These are phyloP conservation scores for Halenospora varia DNA, from an alignment of 495 filamentous ascomycete species.

Conservation along the genomic window DNA sequence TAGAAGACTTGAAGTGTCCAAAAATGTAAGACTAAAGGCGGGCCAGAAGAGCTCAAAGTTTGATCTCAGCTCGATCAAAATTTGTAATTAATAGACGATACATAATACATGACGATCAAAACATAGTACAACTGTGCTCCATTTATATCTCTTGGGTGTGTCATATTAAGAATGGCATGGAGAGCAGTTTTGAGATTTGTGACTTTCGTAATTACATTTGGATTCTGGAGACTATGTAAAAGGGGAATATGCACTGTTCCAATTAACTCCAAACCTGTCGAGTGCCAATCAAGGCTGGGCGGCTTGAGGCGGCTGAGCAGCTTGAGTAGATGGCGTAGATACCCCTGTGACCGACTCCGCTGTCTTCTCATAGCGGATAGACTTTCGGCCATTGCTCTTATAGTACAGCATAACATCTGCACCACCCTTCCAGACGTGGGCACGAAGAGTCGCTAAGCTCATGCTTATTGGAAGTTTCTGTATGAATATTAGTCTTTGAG, in stretches of 20 bases:
- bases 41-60: neutral
- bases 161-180: too few relatives aligned
- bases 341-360: neutral
- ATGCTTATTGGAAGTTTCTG: conserved; percentile 60
- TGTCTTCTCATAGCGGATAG: conserved; percentile 18
- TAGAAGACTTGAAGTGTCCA: neutral
- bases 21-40: neutral
- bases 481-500: conserved; percentile 6
- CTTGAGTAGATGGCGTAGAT: conserved; percentile 3
- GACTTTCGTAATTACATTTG: too few relatives aligned
- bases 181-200: too few relatives aligned
- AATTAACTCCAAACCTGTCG: too few relatives aligned
- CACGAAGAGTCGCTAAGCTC: conserved; percentile 85
- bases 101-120: too few relatives aligned
- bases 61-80: neutral
- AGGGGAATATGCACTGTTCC: too few relatives aligned
- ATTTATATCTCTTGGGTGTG: too few relatives aligned
- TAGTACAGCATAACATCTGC: conserved; percentile 89
- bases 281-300: too few relatives aligned
- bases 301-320: too few relatives aligned
- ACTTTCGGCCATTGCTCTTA: conserved; percentile 79
- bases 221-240: too few relatives aligned
- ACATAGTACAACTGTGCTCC: too few relatives aligned
- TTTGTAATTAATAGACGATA: too few relatives aligned
- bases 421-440: conserved; percentile 87